Evolutionary conservation across 2,329 filamentous ascomycete species (phyloP).

Genomic region (Pyricularia sp.): DNA sequence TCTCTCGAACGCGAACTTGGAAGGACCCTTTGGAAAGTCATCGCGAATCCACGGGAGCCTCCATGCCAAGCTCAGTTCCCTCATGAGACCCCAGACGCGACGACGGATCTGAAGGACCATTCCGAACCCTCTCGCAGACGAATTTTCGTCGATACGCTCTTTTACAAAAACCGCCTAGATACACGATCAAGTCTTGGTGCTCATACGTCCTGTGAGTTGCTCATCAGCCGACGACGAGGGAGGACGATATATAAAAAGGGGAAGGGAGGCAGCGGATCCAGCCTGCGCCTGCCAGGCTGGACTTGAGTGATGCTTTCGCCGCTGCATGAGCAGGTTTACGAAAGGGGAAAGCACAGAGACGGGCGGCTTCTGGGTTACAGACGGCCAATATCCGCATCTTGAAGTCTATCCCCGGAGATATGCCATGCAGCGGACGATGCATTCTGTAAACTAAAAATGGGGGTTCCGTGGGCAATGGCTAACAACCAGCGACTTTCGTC

Average conservation of each 20-base stretch:
- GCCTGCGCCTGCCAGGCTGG: not conserved
- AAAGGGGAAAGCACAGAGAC: not conserved
- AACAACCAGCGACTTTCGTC: conserved; percentile 11
- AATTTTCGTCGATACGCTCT: conserved; percentile 38
- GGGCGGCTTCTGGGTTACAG: not conserved
- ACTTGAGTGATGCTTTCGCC: not conserved
- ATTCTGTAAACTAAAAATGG: not conserved
- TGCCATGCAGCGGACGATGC: not conserved
- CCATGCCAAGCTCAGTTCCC: conserved; percentile 1
- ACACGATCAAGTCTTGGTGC: conserved; percentile 8
- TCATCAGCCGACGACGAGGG: not conserved
- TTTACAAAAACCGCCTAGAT: conserved; percentile 23
- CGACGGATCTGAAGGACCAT: conserved; percentile 14
- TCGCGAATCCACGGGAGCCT: conserved; percentile 10
- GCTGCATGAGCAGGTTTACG: not conserved
- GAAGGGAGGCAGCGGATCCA: too few species aligned
- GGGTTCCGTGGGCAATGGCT: not conserved
- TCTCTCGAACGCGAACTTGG: conserved; percentile 7
- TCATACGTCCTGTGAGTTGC: not conserved
- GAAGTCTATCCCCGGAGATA: not conserved
- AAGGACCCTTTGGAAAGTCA: conserved; percentile 16
- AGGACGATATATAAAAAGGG: not conserved
- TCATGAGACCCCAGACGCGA: conserved; percentile 10
- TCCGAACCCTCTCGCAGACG: conserved; percentile 23
- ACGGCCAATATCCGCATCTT: not conserved